Evolutionary conservation across 139 green algal genomes (phyloP), one percentile per base, ranked within the genome.

Genomic region (Pleodorina starrii): DNA sequence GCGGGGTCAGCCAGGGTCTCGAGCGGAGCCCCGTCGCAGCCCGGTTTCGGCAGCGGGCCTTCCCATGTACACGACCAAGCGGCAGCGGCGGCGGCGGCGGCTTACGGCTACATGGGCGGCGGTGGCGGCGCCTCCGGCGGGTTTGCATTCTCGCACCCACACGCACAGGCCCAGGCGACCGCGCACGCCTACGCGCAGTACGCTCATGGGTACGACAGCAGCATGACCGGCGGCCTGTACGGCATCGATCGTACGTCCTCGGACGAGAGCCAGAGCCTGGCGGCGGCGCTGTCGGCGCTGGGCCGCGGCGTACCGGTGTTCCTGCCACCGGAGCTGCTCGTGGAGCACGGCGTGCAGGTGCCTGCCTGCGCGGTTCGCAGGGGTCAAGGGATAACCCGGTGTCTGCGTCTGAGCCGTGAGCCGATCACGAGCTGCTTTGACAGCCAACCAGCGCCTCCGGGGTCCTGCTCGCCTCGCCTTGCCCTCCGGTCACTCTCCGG

Each of bases 281-380:
- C 82, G 44, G 82, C 63, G 46, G 82, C 82, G 42, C 60, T 88
- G n/a, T 79, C 82, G 63, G 82, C 82, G n/a, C n/a, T 88, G 43
- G 82, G 82, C 0, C 82, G 82, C 1, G 82, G 82, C 9, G 66
- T 88, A 44, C 82, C 82, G 1, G 66, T 54, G 27, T 88, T 88
- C 35, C 44, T 88, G 82, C 60, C 82, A 3, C 82, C 82, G 17
- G 82, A 88, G 43, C 68, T 88, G 68, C 60, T 88, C n/a, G 82
- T 69, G 63, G 44, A 88, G 66, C 82, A 88, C 46, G 66, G 68
- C 6, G 82, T 88, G 57, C 43, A 60, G 60, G 82, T 88, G 66
- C 21, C n/a, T n/a, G n/a, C n/a, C n/a, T n/a, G n/a, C n/a, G n/a
- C n/a, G n/a, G n/a, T n/a, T n/a, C n/a, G n/a, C n/a, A n/a, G n/a